Base-by-base conservation (phyloP, 768 basidiomycete species). In the Mycena haematopus region DNA sequence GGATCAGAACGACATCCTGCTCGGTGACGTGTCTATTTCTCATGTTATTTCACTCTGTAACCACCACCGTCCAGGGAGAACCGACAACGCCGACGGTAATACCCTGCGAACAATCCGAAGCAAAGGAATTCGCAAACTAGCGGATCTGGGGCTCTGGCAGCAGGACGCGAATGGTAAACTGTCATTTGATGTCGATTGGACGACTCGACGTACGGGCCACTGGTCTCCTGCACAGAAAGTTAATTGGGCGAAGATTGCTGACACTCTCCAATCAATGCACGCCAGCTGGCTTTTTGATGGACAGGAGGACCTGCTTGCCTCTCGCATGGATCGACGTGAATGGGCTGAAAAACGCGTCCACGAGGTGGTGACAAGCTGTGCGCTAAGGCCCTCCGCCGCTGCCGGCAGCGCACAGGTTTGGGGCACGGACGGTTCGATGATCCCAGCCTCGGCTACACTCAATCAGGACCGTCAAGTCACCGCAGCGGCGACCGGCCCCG, bases 391-490 rank as follows among this genome's bases (percentile, higher is more conserved):
- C 9, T 59, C 58, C 1, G 31, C 42, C 8, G 46, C 44, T 2
- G 40, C 51, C 0, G 17, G 15, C 1, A 22, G 17, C 6, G 9
- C 2, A 0, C 58, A 60, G 19, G 9, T 36, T 0, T 60, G 58
- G 58, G 58, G 44, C 17, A 35, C 58, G 1, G 58, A 52, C 44
- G 50, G 52, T 27, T 60, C 58, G 1, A 60, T 60, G 58, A 19
- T 60, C 14, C 58, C 22, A 13, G 24, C 55, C 1, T 42, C 42
- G 5, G 42, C 42, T 2, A n/a, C 42, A 42, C 42, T 42, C 19
- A n/a, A 19, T 19, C 19, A 42, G 42, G n/a, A 17, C 42, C 42
- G 42, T 19, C 42, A 19, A 3, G 42, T 42, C 19, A 42, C 42
- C 10, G 42, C 42, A n/a, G 42, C 42, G 7, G 42, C n/a, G 19